Conservation (phyloP, 768 basidiomycete genomes). For the Hydnum rufescens region DNA sequence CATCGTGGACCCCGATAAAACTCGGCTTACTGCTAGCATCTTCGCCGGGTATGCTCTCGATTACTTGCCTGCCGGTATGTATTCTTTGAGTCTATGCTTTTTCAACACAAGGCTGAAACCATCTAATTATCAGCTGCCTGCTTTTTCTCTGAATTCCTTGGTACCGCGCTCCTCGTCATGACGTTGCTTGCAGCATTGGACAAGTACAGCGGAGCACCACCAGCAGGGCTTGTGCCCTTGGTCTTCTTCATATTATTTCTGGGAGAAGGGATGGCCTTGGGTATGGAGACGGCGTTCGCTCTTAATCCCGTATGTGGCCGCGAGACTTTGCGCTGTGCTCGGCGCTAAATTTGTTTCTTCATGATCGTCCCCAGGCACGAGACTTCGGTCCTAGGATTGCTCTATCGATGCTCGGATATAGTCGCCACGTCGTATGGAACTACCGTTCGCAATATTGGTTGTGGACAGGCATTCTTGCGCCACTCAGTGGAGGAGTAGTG, state of each 20-base stretch:
- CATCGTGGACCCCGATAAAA: conserved; percentile 30
- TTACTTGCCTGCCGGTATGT: conserved; percentile 3
- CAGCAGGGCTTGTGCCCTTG: conserved; percentile 33
- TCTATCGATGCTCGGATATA: conserved; percentile 49
- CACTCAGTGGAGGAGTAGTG: conserved; percentile 28
- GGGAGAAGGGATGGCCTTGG: conserved; percentile 36
- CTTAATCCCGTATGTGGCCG: conserved; percentile 31
- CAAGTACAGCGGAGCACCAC: conserved; percentile 28
- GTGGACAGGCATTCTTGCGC: conserved; percentile 31
- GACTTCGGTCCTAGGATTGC: conserved; percentile 50
- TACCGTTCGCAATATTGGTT: conserved; percentile 43
- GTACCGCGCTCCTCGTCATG: conserved; percentile 33
- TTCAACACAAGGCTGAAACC: conserved; percentile 6
- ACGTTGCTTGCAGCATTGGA: conserved; percentile 35
- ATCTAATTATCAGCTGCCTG: conserved; percentile 24
- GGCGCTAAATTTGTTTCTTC: conserved; percentile 20
- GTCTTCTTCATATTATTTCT: conserved; percentile 35
- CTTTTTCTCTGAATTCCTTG: conserved; percentile 32
- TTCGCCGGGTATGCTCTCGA: conserved; percentile 34
- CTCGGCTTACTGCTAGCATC: conserved; percentile 28
- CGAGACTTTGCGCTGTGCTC: not conserved
- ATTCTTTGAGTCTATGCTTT: not conserved
- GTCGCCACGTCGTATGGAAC: not conserved
- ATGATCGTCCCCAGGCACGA: conserved; percentile 45
- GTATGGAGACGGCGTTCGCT: conserved; percentile 47